Conservation (phyloP, 441 rosid species). For the Raphanus hybrid region DNA sequence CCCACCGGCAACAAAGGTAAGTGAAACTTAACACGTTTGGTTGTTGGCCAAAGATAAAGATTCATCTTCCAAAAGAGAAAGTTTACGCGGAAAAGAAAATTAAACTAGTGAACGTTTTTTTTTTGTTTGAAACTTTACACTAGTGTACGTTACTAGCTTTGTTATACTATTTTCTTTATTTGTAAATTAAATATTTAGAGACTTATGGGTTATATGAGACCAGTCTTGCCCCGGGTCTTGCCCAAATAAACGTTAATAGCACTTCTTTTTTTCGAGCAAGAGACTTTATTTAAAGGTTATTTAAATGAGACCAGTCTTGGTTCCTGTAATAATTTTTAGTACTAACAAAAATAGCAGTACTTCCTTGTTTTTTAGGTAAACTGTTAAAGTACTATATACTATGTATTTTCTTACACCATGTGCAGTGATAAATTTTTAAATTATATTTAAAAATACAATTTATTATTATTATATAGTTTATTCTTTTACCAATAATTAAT, state of each 20-base stretch:
- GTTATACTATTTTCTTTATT: background rate
- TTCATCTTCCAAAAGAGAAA: background rate
- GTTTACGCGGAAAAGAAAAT: background rate
- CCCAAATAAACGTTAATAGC: background rate
- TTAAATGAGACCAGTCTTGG: background rate
- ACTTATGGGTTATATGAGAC: background rate
- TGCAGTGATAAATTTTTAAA: too few species aligned
- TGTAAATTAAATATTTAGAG: background rate
- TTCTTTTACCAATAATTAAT: too few species aligned
- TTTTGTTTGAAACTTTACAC: too few species aligned
- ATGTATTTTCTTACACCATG: too few species aligned
- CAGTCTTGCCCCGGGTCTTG: background rate
- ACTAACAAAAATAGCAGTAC: background rate
- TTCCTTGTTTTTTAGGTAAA: too few species aligned
- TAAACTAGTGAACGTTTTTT: background rate
- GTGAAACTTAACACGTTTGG: background rate
- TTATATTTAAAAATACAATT: too few species aligned
- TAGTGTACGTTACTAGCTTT: background rate
- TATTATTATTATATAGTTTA: too few species aligned
- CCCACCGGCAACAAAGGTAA: constrained; percentile 2
- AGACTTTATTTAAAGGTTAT: background rate
- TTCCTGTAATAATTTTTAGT: background rate
- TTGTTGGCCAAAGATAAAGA: constrained; percentile 5
- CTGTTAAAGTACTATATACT: too few species aligned
- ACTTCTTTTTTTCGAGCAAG: background rate